A percentile compares a stretch with the other conserved stretches of the same genome.
phyloP scores from a whole-genome alignment of 768 basidiomycete genomes.

The Crepidotus variabilis region DNA sequence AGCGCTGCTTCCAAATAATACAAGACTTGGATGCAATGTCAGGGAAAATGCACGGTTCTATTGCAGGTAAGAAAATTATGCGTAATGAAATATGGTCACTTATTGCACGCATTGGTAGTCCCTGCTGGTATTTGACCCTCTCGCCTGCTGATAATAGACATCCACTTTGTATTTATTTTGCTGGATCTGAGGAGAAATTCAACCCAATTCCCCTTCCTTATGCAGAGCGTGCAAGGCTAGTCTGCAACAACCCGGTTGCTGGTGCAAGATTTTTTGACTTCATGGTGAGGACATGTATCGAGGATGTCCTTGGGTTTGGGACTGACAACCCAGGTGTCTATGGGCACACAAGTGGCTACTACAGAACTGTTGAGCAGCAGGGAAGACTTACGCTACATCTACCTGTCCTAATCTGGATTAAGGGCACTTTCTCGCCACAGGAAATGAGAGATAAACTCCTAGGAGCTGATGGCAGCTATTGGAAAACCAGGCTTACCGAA shows the following conservation, averaged over 20 bases:
- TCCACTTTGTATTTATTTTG: constrained; percentile 28
- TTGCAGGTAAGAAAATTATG: constrained; percentile 20
- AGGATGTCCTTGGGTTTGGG: constrained; percentile 18
- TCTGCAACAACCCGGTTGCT: background rate
- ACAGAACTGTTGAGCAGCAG: constrained; percentile 35
- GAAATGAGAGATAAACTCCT: constrained; percentile 25
- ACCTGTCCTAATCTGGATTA: constrained; percentile 32
- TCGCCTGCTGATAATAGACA: constrained; percentile 23
- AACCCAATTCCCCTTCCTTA: constrained; percentile 1
- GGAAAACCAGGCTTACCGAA: constrained; percentile 13
- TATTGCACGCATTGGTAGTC: constrained; percentile 16
- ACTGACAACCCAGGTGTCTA: constrained; percentile 15
- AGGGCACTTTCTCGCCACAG: constrained; percentile 21
- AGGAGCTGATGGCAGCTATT: constrained; percentile 19
- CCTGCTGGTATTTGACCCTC: constrained; percentile 29
- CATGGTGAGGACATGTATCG: constrained; percentile 23
- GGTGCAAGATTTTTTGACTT: constrained; percentile 24
- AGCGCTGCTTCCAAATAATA: constrained; percentile 27
- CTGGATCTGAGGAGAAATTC: constrained; percentile 16
- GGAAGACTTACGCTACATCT: constrained; percentile 31
- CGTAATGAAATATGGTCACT: constrained; percentile 26
- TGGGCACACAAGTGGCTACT: constrained; percentile 24
- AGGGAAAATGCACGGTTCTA: constrained; percentile 22
- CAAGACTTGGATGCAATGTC: constrained; percentile 28
- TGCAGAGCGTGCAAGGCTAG: background rate